Evolutionary conservation across 768 basidiomycete genomes (phyloP).

Genomic region (Filobasidium floriforme): DNA sequence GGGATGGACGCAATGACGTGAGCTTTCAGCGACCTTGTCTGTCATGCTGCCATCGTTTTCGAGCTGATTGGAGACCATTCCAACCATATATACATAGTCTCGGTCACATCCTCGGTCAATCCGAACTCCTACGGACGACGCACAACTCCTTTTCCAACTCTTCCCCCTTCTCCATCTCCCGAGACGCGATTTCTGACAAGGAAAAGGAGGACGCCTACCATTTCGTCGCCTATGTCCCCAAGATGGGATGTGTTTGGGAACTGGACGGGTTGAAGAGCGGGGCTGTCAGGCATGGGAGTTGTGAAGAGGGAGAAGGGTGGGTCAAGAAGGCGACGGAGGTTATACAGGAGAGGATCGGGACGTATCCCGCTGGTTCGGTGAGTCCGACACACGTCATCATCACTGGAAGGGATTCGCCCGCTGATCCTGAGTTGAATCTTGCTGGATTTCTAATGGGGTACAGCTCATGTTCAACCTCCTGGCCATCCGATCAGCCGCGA

Average conservation of each 20-base stretch:
- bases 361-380: slow-evolving; percentile 82
- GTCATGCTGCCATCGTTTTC: no score
- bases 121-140: slow-evolving; percentile 49
- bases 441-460: not conserved
- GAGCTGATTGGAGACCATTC: no score
- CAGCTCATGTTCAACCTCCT: slow-evolving; percentile 89
- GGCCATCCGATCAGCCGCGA: slow-evolving; percentile 71
- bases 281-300: slow-evolving; percentile 70
- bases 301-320: slow-evolving; percentile 73
- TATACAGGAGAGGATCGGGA: slow-evolving; percentile 78
- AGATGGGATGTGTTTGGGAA: slow-evolving; percentile 78
- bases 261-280: slow-evolving; percentile 77
- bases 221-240: slow-evolving; percentile 86
- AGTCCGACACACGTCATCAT: no score
- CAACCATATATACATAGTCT: no score
- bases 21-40: slow-evolving; percentile 10
- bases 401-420: no score
- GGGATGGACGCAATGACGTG: slow-evolving; percentile 69
- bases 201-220: slow-evolving; percentile 80
- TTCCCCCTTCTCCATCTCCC: slow-evolving; percentile 64
- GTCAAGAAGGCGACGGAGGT: slow-evolving; percentile 70
- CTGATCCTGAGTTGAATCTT: not conserved
- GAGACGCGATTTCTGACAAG: slow-evolving; percentile 63
- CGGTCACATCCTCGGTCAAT: slow-evolving; percentile 45
- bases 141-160: slow-evolving; percentile 93